Conservation (phyloP, 495 filamentous ascomycete species). For the Geopyxis carbonaria region DNA sequence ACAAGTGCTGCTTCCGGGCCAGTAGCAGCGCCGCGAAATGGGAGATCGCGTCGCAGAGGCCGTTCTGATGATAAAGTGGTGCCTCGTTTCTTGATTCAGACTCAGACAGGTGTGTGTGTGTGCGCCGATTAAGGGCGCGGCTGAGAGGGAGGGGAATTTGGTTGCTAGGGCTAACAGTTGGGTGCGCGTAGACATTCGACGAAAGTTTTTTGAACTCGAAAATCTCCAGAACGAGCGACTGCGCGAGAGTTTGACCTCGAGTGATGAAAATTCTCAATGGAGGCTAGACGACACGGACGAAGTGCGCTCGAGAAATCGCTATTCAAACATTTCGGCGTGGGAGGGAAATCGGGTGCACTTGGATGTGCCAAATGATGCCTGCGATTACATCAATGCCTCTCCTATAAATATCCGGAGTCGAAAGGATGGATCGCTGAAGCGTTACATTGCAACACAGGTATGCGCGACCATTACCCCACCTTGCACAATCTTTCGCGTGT, state of each 20-base stretch:
- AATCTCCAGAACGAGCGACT: slow-evolving; percentile 21
- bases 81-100: background rate
- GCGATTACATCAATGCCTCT: slow-evolving; percentile 94
- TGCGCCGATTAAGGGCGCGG: no score
- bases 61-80: background rate
- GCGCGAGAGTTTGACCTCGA: slow-evolving; percentile 7
- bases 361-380: slow-evolving; percentile 56
- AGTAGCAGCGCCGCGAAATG: no score
- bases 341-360: slow-evolving; percentile 71
- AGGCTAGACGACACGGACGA: slow-evolving; percentile 18
- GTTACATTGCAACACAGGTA: slow-evolving; percentile 54
- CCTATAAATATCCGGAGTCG: slow-evolving; percentile 54
- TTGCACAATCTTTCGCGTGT: no score
- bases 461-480: slow-evolving; percentile 22
- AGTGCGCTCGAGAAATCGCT: slow-evolving; percentile 38
- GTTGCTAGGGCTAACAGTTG: background rate
- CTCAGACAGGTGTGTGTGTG: background rate
- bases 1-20: no score
- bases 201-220: slow-evolving; percentile 20
- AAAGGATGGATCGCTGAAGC: slow-evolving; percentile 33
- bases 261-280: slow-evolving; percentile 17
- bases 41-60: no score
- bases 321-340: slow-evolving; percentile 74
- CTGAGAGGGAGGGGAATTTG: no score
- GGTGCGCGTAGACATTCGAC: slow-evolving; percentile 14